Evolutionary conservation across 768 basidiomycete genomes (phyloP).

Genomic region (Termitomyces sp.): DNA sequence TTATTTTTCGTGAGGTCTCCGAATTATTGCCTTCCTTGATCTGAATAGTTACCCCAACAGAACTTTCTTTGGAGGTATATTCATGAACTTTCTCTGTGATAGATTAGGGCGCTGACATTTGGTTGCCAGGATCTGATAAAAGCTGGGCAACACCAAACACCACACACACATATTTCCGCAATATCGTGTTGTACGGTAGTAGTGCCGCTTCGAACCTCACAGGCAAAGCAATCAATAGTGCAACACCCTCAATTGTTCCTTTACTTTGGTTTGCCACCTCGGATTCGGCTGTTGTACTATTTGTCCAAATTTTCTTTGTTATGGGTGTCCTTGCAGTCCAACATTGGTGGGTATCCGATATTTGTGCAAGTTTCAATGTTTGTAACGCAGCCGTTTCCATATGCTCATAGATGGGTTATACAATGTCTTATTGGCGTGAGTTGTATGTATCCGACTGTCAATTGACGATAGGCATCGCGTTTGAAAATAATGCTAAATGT

Average conservation of each 20-base stretch:
- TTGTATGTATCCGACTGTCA: not conserved
- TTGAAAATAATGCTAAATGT: not conserved
- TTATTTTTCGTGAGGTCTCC: constrained; percentile 63
- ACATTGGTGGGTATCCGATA: not conserved
- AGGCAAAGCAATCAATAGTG: constrained; percentile 23
- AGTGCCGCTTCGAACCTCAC: constrained; percentile 41
- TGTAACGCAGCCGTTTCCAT: not conserved
- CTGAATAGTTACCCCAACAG: constrained; percentile 23
- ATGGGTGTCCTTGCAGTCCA: not conserved
- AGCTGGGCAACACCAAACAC: constrained; percentile 68
- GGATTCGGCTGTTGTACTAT: constrained; percentile 2
- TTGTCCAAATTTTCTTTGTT: not conserved
- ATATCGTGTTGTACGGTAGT: constrained; percentile 62
- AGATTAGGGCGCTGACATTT: constrained; percentile 8
- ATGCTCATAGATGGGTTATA: no score
- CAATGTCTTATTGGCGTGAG: no score
- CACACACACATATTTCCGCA: constrained; percentile 73
- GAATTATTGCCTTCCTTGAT: not conserved
- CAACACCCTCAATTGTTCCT: constrained; percentile 1
- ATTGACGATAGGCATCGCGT: not conserved
- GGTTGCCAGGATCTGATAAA: constrained; percentile 45
- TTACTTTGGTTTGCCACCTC: not conserved
- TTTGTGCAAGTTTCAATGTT: not conserved
- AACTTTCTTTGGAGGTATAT: constrained; percentile 76
- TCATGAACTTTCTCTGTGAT: not conserved